phyloP scores from a whole-genome alignment of 768 basidiomycete genomes.

The Tricholoma flavovirens region DNA sequence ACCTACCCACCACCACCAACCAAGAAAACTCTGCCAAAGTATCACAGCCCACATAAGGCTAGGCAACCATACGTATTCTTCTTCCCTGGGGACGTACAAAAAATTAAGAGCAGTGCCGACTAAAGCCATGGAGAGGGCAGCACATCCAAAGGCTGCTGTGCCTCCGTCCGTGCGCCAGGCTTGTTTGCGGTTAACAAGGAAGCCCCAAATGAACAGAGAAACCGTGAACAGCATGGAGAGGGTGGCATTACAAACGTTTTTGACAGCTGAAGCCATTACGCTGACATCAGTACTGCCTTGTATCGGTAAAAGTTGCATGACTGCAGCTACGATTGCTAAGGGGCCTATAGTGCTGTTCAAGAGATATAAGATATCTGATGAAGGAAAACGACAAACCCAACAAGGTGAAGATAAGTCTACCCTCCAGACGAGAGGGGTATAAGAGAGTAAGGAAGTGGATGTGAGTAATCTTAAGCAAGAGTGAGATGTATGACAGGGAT shows the following conservation, averaged over 20 bases:
- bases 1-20: constrained; percentile 99
- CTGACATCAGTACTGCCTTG: constrained; percentile 35
- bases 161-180: constrained; percentile 98
- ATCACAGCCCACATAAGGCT: constrained; percentile 86
- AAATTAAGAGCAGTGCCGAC: constrained; percentile 84
- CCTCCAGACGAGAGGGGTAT: constrained; percentile 88
- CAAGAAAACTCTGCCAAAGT: constrained; percentile 95
- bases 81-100: constrained; percentile 74
- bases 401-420: constrained; percentile 75
- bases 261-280: constrained; percentile 63
- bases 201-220: constrained; percentile 90
- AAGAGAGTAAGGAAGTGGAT: constrained; percentile 96
- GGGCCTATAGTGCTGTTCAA: constrained; percentile 46
- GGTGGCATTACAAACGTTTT: constrained; percentile 94
- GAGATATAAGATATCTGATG: neutral
- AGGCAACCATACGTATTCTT: constrained; percentile 90
- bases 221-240: constrained; percentile 92
- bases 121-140: constrained; percentile 77
- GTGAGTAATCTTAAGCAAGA: constrained; percentile 73
- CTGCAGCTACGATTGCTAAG: constrained; percentile 75
- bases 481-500: neutral
- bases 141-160: constrained; percentile 88
- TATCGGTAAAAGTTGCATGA: constrained; percentile 80
- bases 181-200: constrained; percentile 78
- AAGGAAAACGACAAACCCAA: constrained; percentile 50